Evolutionary conservation across 2,329 filamentous ascomycete genomes (phyloP), one percentile per base, ranked within the genome.

Genomic region (Apiospora malaysiana): DNA sequence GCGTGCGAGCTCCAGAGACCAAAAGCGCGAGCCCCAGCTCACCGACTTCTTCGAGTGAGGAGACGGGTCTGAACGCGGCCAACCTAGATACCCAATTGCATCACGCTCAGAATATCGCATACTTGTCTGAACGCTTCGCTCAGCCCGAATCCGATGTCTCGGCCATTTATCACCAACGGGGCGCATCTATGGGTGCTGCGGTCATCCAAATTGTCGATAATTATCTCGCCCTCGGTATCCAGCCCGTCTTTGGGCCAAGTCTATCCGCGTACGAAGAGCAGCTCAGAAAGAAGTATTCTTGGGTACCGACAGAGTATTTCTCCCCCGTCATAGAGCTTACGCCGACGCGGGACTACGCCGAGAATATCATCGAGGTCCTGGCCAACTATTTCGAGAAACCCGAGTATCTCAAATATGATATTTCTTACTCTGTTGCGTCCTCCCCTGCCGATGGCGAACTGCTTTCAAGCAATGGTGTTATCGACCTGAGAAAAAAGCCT

Each of bases 261-360:
- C 27, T 69, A 5, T 56, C 51, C 56, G 74, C 78, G 21, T 74
- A 77, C 1, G 75, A 81, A 3, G 74, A 80, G 4, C 78, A 81
- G 46, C 79, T 85, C 7, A 77, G 76, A 2, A 75, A 79, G 32
- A 82, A 82, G 63, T 82, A 84, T 65, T 78, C 80, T 21, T 83
- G 84, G 72, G 78, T 87, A 0, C 85, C 85, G 0, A 76, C 77
- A 23, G 74, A 81, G n/a, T 85, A 85, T 69, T 77, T 87, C 71
- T 75, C 78, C 1, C 81, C 83, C 1, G 77, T 85, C 21, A 80
- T 86, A 6, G 82, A 85, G 40, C 79, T 84, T 16, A 69, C 69
- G 1, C 76, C 77, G 7, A 74, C 69, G 8, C 70, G 47, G 8
- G 68, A 74, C 65, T 73, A 74, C 47, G 78, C 78, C 18, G 6